Evolutionary conservation across 169 alveolate genomes (phyloP).

Genomic region (Cryptosporidium ubiquitum): DNA sequence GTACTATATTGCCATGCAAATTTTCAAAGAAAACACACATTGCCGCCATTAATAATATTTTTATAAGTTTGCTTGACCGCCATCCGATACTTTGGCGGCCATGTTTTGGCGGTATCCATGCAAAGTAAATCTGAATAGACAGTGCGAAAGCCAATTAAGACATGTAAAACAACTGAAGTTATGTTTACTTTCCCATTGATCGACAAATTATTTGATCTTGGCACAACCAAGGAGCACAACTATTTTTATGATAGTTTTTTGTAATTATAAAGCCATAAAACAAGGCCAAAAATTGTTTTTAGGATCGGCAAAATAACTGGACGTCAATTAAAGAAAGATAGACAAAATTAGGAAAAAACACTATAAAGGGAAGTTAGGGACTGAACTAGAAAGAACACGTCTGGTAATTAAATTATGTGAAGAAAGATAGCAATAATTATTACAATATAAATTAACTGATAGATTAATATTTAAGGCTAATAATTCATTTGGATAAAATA

Average conservation of each 20-base stretch:
- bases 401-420: neutral
- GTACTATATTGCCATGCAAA: neutral
- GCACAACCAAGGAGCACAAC: neutral
- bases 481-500: neutral
- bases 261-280: neutral
- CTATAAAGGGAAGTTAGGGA: neutral
- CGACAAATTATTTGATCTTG: neutral
- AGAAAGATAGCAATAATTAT: neutral
- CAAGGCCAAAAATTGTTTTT: neutral
- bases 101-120: constrained; percentile 12
- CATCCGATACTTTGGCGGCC: neutral
- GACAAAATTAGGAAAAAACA: neutral
- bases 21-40: neutral
- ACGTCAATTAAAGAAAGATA: neutral
- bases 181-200: neutral
- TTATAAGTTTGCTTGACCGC: neutral
- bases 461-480: neutral
- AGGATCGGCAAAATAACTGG: neutral
- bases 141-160: neutral
- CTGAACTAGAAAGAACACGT: neutral
- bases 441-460: neutral
- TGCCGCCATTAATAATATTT: neutral
- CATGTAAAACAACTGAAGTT: neutral
- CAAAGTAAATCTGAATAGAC: constrained; percentile 20
- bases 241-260: neutral